Evolutionary conservation across 2,329 filamentous ascomycete genomes (phyloP), one percentile per base, ranked within the genome.

Genomic region (Neopestalotiopsis rosae): DNA sequence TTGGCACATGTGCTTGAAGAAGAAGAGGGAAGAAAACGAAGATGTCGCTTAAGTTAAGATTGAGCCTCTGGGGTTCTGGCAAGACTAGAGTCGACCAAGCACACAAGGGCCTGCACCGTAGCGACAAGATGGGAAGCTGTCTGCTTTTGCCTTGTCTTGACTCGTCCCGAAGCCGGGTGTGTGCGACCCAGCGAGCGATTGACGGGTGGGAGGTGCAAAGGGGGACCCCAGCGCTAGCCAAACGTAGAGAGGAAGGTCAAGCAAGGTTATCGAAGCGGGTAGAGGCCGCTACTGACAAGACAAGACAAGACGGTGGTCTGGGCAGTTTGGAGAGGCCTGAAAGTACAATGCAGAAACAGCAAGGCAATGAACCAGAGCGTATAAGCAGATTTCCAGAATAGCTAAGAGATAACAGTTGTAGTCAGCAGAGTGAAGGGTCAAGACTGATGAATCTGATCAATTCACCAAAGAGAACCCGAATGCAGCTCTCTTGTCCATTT

Each of bases 121-220:
- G 14, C 24, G 42, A 66, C 63, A 30, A 58, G 52, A 66, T 38
- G 38, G 63, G 63, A 66, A 66, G 63, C 63, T 57, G 63, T 58
- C 24, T n/a, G 32, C 7, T 57, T 45, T 57, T 56, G 45, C 63
- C 28, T 49, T 58, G 63, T 49, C 49, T 56, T 24, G 28, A 38
- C 24, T 34, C 63, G 34, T 58, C 28, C 40, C 42, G 42, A 52
- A 24, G 7, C 34, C 40, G 61, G 14, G 38, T 59, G 57, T 34
- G n/a, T 28, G 24, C 24, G 3, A 28, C 24, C 24, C 20, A 30
- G 24, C 61, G 6, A 30, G 42, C 38, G 45, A 52, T 17, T 34
- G 28, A 56, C n/a, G 40, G 24, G 64, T 57, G 32, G 52, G 56
- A 58, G 52, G 40, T 32, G 62, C 62, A 56, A 65, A 56, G 62